Evolutionary conservation across 768 basidiomycete genomes (phyloP).

Genomic region (Hygrophorus pudorinus): DNA sequence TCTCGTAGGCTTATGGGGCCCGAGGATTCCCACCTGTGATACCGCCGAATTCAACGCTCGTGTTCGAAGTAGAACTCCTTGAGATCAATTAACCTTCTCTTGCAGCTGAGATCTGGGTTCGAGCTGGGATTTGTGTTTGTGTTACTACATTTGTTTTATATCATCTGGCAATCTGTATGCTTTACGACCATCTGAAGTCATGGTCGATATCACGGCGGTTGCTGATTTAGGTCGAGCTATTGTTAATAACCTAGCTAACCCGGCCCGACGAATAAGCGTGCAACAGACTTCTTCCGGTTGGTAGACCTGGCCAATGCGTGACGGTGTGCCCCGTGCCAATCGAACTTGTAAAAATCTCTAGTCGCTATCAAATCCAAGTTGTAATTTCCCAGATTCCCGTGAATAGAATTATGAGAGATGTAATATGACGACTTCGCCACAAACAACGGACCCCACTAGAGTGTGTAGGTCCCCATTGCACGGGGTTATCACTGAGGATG

Average conservation of each 20-base stretch:
- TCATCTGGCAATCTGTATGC: slow-evolving; percentile 2
- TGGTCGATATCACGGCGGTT: no score
- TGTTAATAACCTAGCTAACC: slow-evolving; percentile 20
- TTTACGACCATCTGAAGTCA: slow-evolving; percentile 4
- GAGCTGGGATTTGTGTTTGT: background rate
- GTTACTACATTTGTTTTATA: background rate
- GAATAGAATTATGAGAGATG: no score
- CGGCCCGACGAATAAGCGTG: slow-evolving; percentile 11
- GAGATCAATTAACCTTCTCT: slow-evolving; percentile 39
- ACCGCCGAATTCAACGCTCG: slow-evolving; percentile 63
- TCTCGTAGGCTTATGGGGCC: slow-evolving; percentile 54
- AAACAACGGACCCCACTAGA: no score
- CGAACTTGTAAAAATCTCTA: no score
- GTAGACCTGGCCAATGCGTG: no score
- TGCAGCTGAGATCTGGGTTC: background rate
- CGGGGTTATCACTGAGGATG: slow-evolving; percentile 11
- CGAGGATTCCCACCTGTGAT: slow-evolving; percentile 76
- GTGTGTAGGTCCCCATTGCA: slow-evolving; percentile 10
- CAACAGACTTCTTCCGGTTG: slow-evolving; percentile 10
- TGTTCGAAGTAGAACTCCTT: slow-evolving; percentile 78
- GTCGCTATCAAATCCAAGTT: no score
- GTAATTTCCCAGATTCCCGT: no score
- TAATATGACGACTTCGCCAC: no score
- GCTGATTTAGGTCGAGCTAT: slow-evolving; percentile 10
- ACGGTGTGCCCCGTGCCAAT: no score